phyloP scores from a whole-genome alignment of 2,329 filamentous ascomycete species.

The Onygenales sp. region DNA sequence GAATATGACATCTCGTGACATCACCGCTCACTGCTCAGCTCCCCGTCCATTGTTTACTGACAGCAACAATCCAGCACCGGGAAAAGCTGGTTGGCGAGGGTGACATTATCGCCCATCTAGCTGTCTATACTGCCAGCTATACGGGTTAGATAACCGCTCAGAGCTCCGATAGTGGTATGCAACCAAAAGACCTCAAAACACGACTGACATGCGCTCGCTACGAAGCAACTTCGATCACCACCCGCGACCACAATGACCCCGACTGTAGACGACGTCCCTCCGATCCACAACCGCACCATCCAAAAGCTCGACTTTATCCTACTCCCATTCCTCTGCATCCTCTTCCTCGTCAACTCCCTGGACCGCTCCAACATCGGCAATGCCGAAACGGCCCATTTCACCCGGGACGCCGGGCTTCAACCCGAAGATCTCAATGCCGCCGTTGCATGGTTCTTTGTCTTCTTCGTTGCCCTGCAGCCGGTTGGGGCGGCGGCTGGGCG shows the following conservation, averaged over 20 bases:
- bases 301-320: slow-evolving; percentile 42
- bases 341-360: slow-evolving; percentile 45
- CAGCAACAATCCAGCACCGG: no score
- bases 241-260: neutral
- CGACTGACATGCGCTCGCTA: no score
- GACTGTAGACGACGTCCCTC: neutral
- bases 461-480: slow-evolving; percentile 50
- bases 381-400: slow-evolving; percentile 50
- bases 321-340: slow-evolving; percentile 41
- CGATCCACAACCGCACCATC: slow-evolving; percentile 10
- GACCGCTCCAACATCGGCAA: slow-evolving; percentile 48
- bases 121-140: no score
- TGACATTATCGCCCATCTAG: no score
- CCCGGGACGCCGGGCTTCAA: slow-evolving; percentile 42
- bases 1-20: no score
- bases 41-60: no score
- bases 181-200: no score
- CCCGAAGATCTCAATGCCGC: slow-evolving; percentile 47
- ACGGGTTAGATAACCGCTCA: no score
- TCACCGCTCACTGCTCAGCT: no score
- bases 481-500: slow-evolving; percentile 39
- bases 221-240: no score
- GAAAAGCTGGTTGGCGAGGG: no score
- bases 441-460: slow-evolving; percentile 48
- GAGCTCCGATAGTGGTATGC: no score